A percentile compares a stretch with the other conserved stretches of the same genome.
phyloP scores from a whole-genome alignment of 2,329 filamentous ascomycete genomes.

The Aspergillus caelatus region DNA sequence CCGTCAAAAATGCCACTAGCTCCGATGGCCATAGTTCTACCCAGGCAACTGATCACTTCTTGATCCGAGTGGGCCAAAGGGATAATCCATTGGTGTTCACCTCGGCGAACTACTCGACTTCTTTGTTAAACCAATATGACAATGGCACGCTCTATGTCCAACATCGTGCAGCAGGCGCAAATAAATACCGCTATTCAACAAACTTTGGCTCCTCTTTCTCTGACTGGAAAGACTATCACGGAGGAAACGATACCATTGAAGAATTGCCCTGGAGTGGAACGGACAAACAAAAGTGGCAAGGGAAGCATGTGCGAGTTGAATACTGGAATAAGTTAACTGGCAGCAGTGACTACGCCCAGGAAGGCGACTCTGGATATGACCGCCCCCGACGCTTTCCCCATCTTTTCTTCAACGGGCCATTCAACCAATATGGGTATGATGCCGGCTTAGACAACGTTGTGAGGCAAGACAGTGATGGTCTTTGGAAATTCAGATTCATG shows the following conservation, averaged over 20 bases:
- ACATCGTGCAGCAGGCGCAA: slow-evolving; percentile 65
- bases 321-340: slow-evolving; percentile 64
- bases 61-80: slow-evolving; percentile 60
- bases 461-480: slow-evolving; percentile 51
- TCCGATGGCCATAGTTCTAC: slow-evolving; percentile 49
- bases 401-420: slow-evolving; percentile 63
- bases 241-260: slow-evolving; percentile 53
- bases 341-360: slow-evolving; percentile 63
- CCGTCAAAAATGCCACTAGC: slow-evolving; percentile 57
- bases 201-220: slow-evolving; percentile 65
- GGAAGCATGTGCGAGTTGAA: slow-evolving; percentile 64
- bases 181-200: slow-evolving; percentile 64
- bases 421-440: slow-evolving; percentile 67
- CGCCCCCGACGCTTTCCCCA: slow-evolving; percentile 61
- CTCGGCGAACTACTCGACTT: slow-evolving; percentile 60
- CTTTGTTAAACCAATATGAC: slow-evolving; percentile 51
- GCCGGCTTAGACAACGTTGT: slow-evolving; percentile 59
- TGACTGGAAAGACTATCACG: slow-evolving; percentile 60
- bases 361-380: slow-evolving; percentile 56
- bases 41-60: slow-evolving; percentile 60
- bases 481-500: slow-evolving; percentile 64
- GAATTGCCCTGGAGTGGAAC: slow-evolving; percentile 62
- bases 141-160: slow-evolving; percentile 53
- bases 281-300: slow-evolving; percentile 59
- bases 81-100: slow-evolving; percentile 65